Conservation (phyloP, 73 alveolate genomes). For the Durusdinium trenchii region DNA sequence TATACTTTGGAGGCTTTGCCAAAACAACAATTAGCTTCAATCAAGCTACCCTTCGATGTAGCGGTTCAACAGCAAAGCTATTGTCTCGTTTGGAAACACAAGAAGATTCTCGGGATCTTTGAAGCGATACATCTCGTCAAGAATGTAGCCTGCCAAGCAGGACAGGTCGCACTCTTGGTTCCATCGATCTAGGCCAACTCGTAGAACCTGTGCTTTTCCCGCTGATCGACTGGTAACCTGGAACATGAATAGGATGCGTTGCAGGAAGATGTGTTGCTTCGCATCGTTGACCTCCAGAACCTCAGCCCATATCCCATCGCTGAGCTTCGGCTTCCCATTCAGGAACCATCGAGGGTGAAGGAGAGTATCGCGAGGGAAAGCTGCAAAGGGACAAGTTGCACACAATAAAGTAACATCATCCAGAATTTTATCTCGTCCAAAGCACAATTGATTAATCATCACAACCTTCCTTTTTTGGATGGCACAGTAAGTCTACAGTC, state of each 20-base stretch:
- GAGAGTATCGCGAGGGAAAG: constrained; percentile 15
- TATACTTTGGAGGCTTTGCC: background rate
- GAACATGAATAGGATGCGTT: background rate
- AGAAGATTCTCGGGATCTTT: background rate
- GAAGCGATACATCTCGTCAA: background rate
- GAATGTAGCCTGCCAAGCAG: background rate
- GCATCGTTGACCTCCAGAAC: background rate
- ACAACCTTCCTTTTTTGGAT: no score
- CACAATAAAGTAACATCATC: background rate
- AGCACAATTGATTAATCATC: background rate
- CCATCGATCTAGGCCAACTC: background rate
- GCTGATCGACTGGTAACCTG: background rate
- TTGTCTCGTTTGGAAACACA: background rate
- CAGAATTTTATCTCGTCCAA: no score
- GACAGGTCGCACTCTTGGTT: background rate
- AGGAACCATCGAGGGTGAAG: constrained; percentile 23
- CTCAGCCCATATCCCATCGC: background rate
- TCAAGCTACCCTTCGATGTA: background rate
- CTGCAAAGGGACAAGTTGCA: background rate
- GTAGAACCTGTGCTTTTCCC: background rate
- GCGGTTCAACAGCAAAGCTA: background rate
- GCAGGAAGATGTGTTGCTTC: background rate
- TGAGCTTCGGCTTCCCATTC: background rate
- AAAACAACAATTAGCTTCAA: background rate
- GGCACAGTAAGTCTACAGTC: background rate